Conservation (phyloP, 768 basidiomycete species). For the Butyriboletus loyo region DNA sequence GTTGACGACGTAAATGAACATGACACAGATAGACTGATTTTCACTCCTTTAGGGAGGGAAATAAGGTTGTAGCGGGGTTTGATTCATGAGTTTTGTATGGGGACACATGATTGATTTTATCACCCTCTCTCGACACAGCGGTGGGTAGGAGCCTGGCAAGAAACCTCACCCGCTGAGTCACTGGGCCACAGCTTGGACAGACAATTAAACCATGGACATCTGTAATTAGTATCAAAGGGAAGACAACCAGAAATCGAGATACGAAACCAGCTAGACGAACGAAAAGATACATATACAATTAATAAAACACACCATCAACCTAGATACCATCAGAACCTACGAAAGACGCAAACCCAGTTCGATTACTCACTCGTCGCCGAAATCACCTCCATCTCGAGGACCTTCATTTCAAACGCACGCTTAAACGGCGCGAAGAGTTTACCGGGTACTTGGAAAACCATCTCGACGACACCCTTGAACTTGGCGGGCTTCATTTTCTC, state of each 20-base stretch:
- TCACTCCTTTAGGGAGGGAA: no score
- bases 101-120: no score
- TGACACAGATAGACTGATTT: no score
- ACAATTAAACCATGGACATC: not conserved
- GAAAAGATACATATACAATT: not conserved
- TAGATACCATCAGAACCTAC: not conserved
- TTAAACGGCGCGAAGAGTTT: conserved; percentile 37
- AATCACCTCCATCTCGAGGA: conserved; percentile 37
- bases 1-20: no score
- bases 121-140: no score
- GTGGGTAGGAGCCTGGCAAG: no score
- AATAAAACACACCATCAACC: not conserved
- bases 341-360: not conserved
- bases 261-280: not conserved
- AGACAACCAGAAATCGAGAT: not conserved
- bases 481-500: conserved; percentile 25
- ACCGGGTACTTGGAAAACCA: conserved; percentile 43
- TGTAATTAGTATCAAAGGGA: not conserved
- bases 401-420: conserved; percentile 38
- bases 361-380: conserved; percentile 26
- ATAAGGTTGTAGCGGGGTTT: no score
- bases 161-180: no score
- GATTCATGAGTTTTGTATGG: no score
- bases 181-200: not conserved
- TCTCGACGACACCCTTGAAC: conserved; percentile 41